Evolutionary conservation across 495 filamentous ascomycete genomes (phyloP), one percentile per base, ranked within the genome.

Genomic region (Neurospora sp.): DNA sequence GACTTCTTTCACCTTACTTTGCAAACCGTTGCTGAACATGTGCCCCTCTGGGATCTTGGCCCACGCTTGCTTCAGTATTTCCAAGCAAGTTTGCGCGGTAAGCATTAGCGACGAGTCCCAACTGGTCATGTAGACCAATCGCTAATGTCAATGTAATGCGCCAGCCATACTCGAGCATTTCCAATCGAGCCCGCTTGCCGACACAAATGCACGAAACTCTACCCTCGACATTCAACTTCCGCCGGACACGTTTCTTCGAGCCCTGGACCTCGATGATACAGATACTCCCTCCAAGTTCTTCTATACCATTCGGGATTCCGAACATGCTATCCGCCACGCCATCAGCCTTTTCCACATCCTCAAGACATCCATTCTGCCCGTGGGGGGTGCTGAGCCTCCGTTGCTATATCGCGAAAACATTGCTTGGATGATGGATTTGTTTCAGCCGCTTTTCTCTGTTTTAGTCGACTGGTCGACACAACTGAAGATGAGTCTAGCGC

Each of bases 1-100:
- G 79, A 76, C 5, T 83, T 90, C 46, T 87, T 88, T 71, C 73
- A 76, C 71, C 82, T 85, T 65, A 74, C 85, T 0, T 77, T 87
- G 72, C 72, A 80, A 39, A 74, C 82, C 70, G 78, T 80, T 68
- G 78, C 77, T 41, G 75, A 80, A 71, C 79, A 79, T 40, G 78
- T 80, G 39, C 72, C 59, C 40, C 70, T 89, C 37, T 87, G 84
- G 87, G 74, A 83, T 70, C 70, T 88, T 71, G 82, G 82, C n/a
- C 76, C 79, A 12, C 73, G 70, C 18, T 77, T 87, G 71, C 76
- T 85, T 71, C 71, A 73, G 39, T 86, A 86, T 73, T 78, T 87
- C n/a, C 78, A 80, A 69, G 72, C 77, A 71, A 82, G 75, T 69
- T 76, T 86, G 42, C 70, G 78, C 12, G 76, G 85, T 86, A 79